A percentile compares a stretch with the other conserved stretches of the same genome.
phyloP scores from a whole-genome alignment of 306 rosid species.

The Fagus sylvatica region DNA sequence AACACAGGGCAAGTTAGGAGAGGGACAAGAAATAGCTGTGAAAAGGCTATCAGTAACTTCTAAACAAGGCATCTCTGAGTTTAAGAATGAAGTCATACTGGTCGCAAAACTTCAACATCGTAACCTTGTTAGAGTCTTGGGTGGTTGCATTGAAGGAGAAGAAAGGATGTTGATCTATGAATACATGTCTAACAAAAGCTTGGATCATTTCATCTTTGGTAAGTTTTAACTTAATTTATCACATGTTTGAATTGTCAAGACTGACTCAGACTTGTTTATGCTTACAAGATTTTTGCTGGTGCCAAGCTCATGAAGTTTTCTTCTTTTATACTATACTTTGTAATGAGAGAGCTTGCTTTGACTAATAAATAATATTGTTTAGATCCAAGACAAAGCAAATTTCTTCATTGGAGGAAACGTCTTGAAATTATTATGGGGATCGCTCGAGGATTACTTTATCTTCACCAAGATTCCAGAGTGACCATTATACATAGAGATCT shows the following conservation, averaged over 20 bases:
- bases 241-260: no score
- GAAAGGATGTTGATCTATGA: conserved; percentile 47
- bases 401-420: conserved; percentile 30
- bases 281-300: no score
- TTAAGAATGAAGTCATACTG: conserved; percentile 42
- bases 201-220: conserved; percentile 42
- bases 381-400: neutral
- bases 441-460: conserved; percentile 47
- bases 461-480: conserved; percentile 27
- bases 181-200: conserved; percentile 41
- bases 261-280: no score
- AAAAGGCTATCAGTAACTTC: conserved; percentile 46
- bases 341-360: no score
- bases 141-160: conserved; percentile 39
- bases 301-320: no score
- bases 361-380: no score
- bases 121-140: conserved; percentile 41
- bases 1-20: conserved; percentile 42
- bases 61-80: conserved; percentile 44
- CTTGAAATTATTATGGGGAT: conserved; percentile 35
- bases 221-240: neutral
- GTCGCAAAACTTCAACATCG: conserved; percentile 46
- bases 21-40: conserved; percentile 56
- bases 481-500: conserved; percentile 15
- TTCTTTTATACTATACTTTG: no score